phyloP scores from a whole-genome alignment of 2,329 filamentous ascomycete genomes.

The Fusarium dimerum region DNA sequence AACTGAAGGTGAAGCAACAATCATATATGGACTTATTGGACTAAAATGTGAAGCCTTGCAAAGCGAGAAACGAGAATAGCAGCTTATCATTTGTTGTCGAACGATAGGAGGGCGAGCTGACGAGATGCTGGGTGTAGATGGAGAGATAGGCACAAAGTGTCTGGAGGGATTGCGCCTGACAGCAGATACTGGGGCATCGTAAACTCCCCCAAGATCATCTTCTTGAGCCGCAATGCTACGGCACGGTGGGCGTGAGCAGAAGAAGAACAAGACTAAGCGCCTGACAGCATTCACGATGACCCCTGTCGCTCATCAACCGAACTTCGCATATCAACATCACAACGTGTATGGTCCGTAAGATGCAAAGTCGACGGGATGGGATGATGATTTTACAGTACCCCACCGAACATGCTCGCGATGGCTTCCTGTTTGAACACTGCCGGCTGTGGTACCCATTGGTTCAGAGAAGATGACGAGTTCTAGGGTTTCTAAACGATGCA shows the following conservation, averaged over 20 bases:
- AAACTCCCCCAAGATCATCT: not conserved
- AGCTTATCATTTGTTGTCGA: not conserved
- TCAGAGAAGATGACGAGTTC: no score
- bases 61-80: not conserved
- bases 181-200: not conserved
- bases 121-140: not conserved
- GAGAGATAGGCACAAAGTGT: not conserved
- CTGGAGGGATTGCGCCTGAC: not conserved
- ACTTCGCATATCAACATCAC: not conserved
- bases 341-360: no score
- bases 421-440: no score
- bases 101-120: not conserved
- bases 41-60: no score
- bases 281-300: not conserved
- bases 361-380: no score
- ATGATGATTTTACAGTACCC: no score
- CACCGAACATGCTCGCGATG: no score
- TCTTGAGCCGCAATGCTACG: not conserved
- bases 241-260: not conserved
- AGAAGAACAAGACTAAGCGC: not conserved
- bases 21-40: no score
- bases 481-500: no score
- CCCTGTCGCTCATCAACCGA: not conserved
- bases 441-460: no score
- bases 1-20: no score